Evolutionary conservation across 768 basidiomycete species (phyloP).

Genomic region (Crucibulum laeve): DNA sequence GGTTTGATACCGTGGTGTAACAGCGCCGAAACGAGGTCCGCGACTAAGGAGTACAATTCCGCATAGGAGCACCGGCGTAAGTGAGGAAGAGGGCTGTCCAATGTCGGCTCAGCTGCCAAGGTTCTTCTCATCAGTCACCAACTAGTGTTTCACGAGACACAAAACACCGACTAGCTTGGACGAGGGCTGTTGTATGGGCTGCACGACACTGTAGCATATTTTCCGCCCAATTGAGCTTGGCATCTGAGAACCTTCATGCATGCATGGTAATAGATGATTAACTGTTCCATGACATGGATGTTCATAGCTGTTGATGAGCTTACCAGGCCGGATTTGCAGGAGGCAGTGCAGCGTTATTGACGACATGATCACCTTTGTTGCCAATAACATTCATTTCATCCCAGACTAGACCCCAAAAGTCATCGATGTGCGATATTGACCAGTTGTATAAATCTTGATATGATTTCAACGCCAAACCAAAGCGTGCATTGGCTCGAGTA

Average conservation of each 20-base stretch:
- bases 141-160: constrained; percentile 11
- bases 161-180: constrained; percentile 59
- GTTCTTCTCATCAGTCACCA: neutral
- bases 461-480: constrained; percentile 37
- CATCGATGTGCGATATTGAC: constrained; percentile 55
- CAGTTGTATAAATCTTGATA: constrained; percentile 67
- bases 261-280: no score
- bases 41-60: constrained; percentile 53
- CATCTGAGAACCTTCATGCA: constrained; percentile 56
- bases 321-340: constrained; percentile 69
- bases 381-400: constrained; percentile 61
- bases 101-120: constrained; percentile 55
- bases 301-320: no score
- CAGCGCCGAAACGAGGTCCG: constrained; percentile 54
- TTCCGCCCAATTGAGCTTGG: constrained; percentile 76
- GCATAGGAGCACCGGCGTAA: constrained; percentile 49
- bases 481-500: constrained; percentile 41
- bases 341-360: constrained; percentile 50
- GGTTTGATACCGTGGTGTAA: constrained; percentile 45
- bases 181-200: constrained; percentile 54
- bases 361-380: constrained; percentile 54
- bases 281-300: no score
- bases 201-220: constrained; percentile 67
- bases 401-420: constrained; percentile 77
- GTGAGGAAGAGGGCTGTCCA: constrained; percentile 36